phyloP scores from a whole-genome alignment of 495 filamentous ascomycete species.

The Penicillium macrosclerotiorum region DNA sequence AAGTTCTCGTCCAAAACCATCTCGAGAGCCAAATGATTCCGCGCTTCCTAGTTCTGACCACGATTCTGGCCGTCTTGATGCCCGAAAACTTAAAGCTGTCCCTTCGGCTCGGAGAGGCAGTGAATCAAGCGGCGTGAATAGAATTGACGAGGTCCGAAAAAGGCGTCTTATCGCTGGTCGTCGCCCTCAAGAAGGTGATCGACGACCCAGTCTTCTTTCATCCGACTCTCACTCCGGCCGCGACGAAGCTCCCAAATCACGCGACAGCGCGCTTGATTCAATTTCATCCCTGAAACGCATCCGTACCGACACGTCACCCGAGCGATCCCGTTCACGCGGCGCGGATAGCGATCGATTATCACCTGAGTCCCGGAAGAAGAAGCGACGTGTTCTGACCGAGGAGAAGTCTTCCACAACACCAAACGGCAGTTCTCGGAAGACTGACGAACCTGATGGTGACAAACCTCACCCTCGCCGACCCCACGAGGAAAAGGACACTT shows the following conservation, averaged over 20 bases:
- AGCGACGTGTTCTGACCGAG: conserved; percentile 46
- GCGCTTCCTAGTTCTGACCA: conserved; percentile 27
- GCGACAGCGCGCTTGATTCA: conserved; percentile 30
- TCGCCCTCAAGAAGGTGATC: conserved; percentile 40
- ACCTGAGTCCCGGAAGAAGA: conserved; percentile 46
- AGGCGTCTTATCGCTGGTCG: conserved; percentile 45
- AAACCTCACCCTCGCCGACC: conserved; percentile 27
- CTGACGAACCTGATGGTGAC: conserved; percentile 18
- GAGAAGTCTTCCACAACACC: conserved; percentile 34
- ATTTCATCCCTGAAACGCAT: conserved; percentile 55
- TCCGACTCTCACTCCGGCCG: conserved; percentile 44
- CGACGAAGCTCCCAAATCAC: conserved; percentile 35
- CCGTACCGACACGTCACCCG: conserved; percentile 65
- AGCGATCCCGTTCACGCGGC: conserved; percentile 54
- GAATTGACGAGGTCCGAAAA: conserved; percentile 39
- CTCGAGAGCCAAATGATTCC: conserved; percentile 21
- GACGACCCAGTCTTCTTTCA: conserved; percentile 37
- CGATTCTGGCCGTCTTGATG: conserved; percentile 25
- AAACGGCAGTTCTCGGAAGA: conserved; percentile 34
- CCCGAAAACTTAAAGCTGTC: conserved; percentile 23
- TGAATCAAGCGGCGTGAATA: conserved; percentile 28
- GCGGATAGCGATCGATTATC: conserved; percentile 38
- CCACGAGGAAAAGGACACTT: conserved; percentile 21
- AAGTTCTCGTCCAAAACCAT: conserved; percentile 27
- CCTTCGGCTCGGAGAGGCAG: conserved; percentile 30